These are phyloP conservation scores for Acidomyces sp. DNA, from an alignment of 495 filamentous ascomycete species.

Conservation along the genomic window DNA sequence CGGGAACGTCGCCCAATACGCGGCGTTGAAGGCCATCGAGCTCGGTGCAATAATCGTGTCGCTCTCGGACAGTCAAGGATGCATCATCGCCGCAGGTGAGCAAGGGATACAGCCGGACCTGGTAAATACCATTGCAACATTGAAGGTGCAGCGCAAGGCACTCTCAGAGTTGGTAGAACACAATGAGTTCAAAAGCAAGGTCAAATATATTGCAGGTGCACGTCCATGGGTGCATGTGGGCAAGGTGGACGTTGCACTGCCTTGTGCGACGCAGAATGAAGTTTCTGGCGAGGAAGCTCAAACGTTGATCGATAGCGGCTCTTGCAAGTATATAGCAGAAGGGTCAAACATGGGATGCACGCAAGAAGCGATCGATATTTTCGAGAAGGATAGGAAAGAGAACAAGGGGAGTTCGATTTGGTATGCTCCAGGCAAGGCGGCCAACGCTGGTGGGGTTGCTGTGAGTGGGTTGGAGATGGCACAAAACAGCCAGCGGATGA, in stretches of 20 bases:
- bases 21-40: constrained; percentile 92
- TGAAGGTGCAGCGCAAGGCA: constrained; percentile 81
- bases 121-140: constrained; percentile 56
- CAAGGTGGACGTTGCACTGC: constrained; percentile 81
- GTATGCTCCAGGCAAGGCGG: constrained; percentile 83
- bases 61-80: constrained; percentile 84
- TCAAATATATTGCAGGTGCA: constrained; percentile 78
- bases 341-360: constrained; percentile 99
- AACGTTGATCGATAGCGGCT: constrained; percentile 36
- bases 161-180: constrained; percentile 51
- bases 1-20: constrained; percentile 96
- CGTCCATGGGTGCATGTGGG: constrained; percentile 85
- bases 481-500: constrained; percentile 79
- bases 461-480: constrained; percentile 98
- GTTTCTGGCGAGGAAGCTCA: constrained; percentile 40
- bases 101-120: constrained; percentile 63
- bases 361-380: constrained; percentile 85
- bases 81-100: constrained; percentile 54
- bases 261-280: constrained; percentile 94
- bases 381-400: constrained; percentile 66
- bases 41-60: constrained; percentile 87
- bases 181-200: constrained; percentile 43
- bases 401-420: constrained; percentile 67
- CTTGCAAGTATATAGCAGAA: constrained; percentile 84
- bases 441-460: constrained; percentile 95